phyloP scores from a whole-genome alignment of 129 eudicot species.

The Pittosporum tobira region DNA sequence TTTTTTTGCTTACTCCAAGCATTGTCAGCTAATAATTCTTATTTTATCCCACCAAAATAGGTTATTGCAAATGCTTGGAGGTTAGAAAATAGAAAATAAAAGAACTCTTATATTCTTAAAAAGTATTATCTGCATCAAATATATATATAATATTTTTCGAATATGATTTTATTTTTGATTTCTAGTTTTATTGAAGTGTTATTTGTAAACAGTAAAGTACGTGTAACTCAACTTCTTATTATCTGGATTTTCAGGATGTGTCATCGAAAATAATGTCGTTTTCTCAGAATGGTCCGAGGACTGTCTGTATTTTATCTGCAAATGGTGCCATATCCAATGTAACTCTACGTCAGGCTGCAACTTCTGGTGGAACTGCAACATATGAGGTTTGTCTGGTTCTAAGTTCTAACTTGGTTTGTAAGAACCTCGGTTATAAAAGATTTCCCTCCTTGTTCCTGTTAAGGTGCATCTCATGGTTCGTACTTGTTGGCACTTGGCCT shows the following conservation, averaged over 20 bases:
- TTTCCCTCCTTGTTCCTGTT: too few relatives aligned
- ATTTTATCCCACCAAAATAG: too few relatives aligned
- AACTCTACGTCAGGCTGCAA: conserved; percentile 83
- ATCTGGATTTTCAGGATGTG: conserved; percentile 50
- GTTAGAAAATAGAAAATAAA: neutral
- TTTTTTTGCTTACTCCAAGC: too few relatives aligned
- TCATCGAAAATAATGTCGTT: conserved; percentile 70
- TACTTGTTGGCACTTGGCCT: too few relatives aligned
- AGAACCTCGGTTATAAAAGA: too few relatives aligned
- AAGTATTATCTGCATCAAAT: too few relatives aligned
- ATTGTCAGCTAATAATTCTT: neutral
- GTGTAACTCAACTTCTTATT: neutral
- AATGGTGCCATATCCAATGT: conserved; percentile 76
- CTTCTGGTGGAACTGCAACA: conserved; percentile 88
- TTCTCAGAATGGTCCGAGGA: conserved; percentile 84
- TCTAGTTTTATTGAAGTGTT: neutral
- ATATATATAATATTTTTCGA: too few relatives aligned
- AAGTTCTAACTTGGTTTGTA: too few relatives aligned
- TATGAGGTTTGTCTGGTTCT: conserved; percentile 56
- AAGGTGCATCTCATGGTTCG: too few relatives aligned
- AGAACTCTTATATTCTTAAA: too few relatives aligned
- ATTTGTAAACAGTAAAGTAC: neutral
- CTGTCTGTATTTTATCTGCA: conserved; percentile 78
- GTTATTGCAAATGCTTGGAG: neutral
- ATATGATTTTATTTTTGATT: too few relatives aligned